Evolutionary conservation across 495 filamentous ascomycete species (phyloP).

Genomic region (Hypoxylon fragiforme): DNA sequence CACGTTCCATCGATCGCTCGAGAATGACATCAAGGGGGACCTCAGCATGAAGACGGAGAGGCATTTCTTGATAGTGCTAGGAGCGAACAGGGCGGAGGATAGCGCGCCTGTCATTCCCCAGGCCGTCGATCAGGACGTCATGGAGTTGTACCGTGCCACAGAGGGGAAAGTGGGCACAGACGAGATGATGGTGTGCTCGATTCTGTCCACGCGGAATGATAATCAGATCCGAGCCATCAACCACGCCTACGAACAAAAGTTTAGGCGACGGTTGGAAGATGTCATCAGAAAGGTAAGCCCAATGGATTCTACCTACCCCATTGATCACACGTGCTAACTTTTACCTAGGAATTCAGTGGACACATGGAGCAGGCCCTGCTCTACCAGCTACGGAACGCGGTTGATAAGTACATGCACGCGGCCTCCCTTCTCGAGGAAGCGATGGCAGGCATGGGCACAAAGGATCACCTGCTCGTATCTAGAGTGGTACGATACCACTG

Average conservation of each 20-base stretch:
- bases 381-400: slow-evolving; percentile 72
- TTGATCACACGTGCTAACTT: slow-evolving; percentile 1
- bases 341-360: slow-evolving; percentile 71
- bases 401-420: slow-evolving; percentile 80
- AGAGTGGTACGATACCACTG: slow-evolving; percentile 78
- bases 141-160: slow-evolving; percentile 71
- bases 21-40: slow-evolving; percentile 71
- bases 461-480: slow-evolving; percentile 76
- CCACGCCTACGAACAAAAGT: slow-evolving; percentile 67
- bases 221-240: slow-evolving; percentile 80
- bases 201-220: slow-evolving; percentile 73
- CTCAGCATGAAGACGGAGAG: slow-evolving; percentile 81
- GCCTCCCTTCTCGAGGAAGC: slow-evolving; percentile 77
- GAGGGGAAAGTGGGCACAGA: slow-evolving; percentile 73
- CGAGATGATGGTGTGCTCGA: slow-evolving; percentile 71
- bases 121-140: slow-evolving; percentile 70
- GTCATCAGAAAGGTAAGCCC: slow-evolving; percentile 64
- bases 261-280: slow-evolving; percentile 65
- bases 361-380: slow-evolving; percentile 90
- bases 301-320: not conserved
- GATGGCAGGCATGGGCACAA: slow-evolving; percentile 86
- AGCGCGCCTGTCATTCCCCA: slow-evolving; percentile 68
- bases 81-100: slow-evolving; percentile 73
- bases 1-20: slow-evolving; percentile 61
- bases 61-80: slow-evolving; percentile 77